phyloP scores from a whole-genome alignment of 176 grass and related monocot genomes.

The Lolium multiflorum region DNA sequence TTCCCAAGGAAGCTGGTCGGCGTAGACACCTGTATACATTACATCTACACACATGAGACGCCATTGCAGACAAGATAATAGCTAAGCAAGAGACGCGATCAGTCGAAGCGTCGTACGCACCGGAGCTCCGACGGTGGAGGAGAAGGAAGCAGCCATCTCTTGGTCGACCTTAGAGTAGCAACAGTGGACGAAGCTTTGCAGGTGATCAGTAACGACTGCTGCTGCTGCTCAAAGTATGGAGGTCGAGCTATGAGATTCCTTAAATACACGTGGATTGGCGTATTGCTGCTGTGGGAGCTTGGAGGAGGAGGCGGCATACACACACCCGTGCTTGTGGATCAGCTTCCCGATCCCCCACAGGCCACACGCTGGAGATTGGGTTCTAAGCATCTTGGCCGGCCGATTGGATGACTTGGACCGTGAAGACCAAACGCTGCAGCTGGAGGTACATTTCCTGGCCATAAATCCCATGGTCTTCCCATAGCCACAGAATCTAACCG shows the following conservation, averaged over 20 bases:
- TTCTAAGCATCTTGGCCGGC: slow-evolving; percentile 45
- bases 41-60: neutral
- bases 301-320: neutral
- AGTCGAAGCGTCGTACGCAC: slow-evolving; percentile 27
- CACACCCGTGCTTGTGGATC: slow-evolving; percentile 57
- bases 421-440: neutral
- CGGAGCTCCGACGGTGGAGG: slow-evolving; percentile 78
- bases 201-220: neutral
- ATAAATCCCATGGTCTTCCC: slow-evolving; percentile 1
- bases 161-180: neutral
- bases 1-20: slow-evolving; percentile 50
- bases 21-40: slow-evolving; percentile 42
- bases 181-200: neutral
- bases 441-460: slow-evolving; percentile 38
- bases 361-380: slow-evolving; percentile 86
- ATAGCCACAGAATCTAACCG: slow-evolving; percentile 33
- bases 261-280: slow-evolving; percentile 45
- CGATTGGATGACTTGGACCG: slow-evolving; percentile 39
- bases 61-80: neutral
- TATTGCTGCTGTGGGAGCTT: neutral
- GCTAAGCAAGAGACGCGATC: neutral
- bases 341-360: slow-evolving; percentile 38
- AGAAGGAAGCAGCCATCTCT: slow-evolving; percentile 76
- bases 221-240: slow-evolving; percentile 49
- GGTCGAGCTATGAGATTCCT: slow-evolving; percentile 11